Percentiles rank a stretch among this genome's conserved stretches.
These are phyloP conservation scores for Bisporella sp. DNA, from an alignment of 2,329 filamentous ascomycete species.

Conservation along the genomic window DNA sequence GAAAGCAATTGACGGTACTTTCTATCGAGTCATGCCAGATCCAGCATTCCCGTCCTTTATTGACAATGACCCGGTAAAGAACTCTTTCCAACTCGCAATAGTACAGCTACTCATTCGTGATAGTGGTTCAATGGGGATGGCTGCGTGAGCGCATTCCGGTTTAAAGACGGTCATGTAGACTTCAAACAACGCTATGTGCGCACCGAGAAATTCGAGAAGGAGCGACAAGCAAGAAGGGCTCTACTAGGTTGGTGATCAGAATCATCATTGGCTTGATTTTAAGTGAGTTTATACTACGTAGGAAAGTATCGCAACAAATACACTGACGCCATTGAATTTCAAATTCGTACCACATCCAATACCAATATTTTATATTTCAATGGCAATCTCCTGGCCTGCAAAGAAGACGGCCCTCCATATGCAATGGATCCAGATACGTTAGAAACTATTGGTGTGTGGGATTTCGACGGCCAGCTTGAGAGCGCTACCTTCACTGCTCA, in stretches of 20 bases:
- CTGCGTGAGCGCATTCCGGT: constrained; percentile 23
- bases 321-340: constrained; percentile 46
- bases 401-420: constrained; percentile 45
- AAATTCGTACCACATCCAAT: constrained; percentile 47
- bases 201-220: constrained; percentile 22
- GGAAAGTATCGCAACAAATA: constrained; percentile 50
- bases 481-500: constrained; percentile 43
- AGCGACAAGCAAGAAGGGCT: constrained; percentile 11
- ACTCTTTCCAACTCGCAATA: background rate
- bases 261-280: background rate
- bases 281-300: constrained; percentile 24
- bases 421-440: constrained; percentile 39
- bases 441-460: constrained; percentile 39
- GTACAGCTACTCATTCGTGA: background rate
- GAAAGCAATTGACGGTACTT: constrained; percentile 34
- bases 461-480: constrained; percentile 40
- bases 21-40: constrained; percentile 35
- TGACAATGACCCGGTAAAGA: constrained; percentile 36
- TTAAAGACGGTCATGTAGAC: constrained; percentile 25
- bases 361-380: constrained; percentile 52
- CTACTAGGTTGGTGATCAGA: constrained; percentile 20
- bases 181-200: constrained; percentile 26
- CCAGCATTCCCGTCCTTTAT: constrained; percentile 44
- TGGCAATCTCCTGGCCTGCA: constrained; percentile 44
- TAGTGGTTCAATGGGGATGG: constrained; percentile 23